Evolutionary conservation across 768 basidiomycete species (phyloP), one percentile per base, ranked within the genome.

Genomic region (Lactarius deliciosus): DNA sequence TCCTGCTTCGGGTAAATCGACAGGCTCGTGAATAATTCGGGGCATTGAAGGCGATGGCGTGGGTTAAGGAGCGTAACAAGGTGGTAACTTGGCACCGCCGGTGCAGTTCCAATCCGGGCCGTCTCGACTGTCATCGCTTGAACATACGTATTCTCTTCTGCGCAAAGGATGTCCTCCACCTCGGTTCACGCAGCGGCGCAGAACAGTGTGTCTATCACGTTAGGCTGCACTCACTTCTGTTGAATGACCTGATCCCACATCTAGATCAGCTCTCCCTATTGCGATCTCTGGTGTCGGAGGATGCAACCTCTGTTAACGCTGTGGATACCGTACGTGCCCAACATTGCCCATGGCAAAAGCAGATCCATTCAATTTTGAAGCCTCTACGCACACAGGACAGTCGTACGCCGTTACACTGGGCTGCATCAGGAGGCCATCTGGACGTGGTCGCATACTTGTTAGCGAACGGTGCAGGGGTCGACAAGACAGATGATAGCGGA

Each of bases 321-420:
- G 72, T 79, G 0, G 92, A 94, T 75, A 80, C 74, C 71, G 91
- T 92, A 77, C 60, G 79, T 66, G 20, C 0, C 15, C 25, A 57
- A 34, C 38, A 16, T 10, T n/a, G 8, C 8, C 11, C 32, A 57
- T 34, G 20, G 18, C 2, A 50, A 43, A 43, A 43, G 18, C 7
- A 6, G 4, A n/a, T 53, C 25, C 25, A 13, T 41, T 34, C 53
- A 4, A 36, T 54, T 38, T 58, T 5, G 3, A 43, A 60, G 56
- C 16, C n/a, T 43, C 15, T 45, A 32, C 5, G 32, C 28, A 22
- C 18, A 5, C 55, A 92, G 91, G 92, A 94, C 74, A 87, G 82
- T 45, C 81, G 92, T 40, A 91, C 92, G 0, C 84, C 92, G 10
- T 77, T 94, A n/a, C 92, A 94, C 72, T 93, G 91, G 91, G 90